These are phyloP conservation scores for Kernera saxatilis DNA, from an alignment of 345 rosid species.

Conservation along the genomic window DNA sequence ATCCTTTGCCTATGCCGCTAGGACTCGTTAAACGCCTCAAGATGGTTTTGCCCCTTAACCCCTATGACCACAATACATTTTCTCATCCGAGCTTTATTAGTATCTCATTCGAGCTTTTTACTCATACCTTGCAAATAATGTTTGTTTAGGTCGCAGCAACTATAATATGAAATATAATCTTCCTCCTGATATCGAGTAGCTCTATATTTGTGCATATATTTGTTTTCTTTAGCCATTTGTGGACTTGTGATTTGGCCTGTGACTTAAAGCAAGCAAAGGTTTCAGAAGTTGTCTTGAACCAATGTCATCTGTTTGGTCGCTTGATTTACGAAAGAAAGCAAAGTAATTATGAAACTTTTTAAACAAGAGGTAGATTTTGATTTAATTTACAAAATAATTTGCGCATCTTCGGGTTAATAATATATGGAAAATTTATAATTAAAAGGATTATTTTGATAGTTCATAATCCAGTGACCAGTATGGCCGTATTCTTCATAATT, in stretches of 20 bases:
- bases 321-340: background rate
- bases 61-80: background rate
- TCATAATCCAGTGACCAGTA: background rate
- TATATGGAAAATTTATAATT: too few relatives aligned
- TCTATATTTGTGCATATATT: background rate
- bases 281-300: background rate
- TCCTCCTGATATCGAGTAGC: background rate
- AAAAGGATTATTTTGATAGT: background rate
- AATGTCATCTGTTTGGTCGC: background rate
- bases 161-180: conserved; percentile 1
- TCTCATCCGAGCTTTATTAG: background rate
- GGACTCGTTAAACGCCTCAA: conserved; percentile 34
- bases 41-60: background rate
- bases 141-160: conserved; percentile 10
- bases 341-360: background rate
- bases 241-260: background rate
- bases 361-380: background rate
- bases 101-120: conserved; percentile 1
- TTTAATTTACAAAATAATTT: too few relatives aligned
- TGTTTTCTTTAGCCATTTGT: background rate
- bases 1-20: conserved; percentile 53
- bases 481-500: background rate
- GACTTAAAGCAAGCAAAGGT: background rate
- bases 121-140: conserved; percentile 4
- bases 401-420: too few relatives aligned